Evolutionary conservation across 257 asterid species (phyloP).

Genomic region (Rhazya stricta): DNA sequence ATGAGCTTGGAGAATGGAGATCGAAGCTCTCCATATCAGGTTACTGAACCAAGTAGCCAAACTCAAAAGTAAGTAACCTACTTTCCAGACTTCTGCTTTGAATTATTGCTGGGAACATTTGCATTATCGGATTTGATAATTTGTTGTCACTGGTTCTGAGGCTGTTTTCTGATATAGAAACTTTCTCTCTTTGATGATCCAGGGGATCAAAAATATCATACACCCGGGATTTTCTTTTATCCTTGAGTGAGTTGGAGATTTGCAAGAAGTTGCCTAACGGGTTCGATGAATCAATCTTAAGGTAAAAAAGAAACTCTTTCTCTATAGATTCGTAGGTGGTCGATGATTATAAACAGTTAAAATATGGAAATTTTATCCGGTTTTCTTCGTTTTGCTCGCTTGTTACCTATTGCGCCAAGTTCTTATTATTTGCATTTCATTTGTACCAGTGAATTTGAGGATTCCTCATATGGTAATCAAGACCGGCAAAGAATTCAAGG

Average conservation of each 20-base stretch:
- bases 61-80: conserved; percentile 40
- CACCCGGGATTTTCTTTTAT: conserved; percentile 64
- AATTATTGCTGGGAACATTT: not conserved
- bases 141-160: conserved; percentile 2
- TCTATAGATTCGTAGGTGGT: not conserved
- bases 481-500: conserved; percentile 60
- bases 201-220: conserved; percentile 60
- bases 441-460: conserved; percentile 61
- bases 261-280: conserved; percentile 76
- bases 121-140: conserved; percentile 6
- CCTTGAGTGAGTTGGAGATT: conserved; percentile 53
- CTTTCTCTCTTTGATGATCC: conserved; percentile 23
- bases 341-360: not conserved
- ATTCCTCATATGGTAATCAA: conserved; percentile 39
- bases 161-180: conserved; percentile 18
- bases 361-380: not conserved
- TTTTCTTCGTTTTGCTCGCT: not conserved
- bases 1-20: conserved; percentile 70
- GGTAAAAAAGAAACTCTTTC: conserved; percentile 33
- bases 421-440: conserved; percentile 20
- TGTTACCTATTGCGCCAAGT: not conserved
- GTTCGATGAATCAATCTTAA: conserved; percentile 43
- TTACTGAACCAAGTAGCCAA: conserved; percentile 24
- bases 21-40: conserved; percentile 29
- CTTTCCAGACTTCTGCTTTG: conserved; percentile 15